Percentiles rank a stretch among this genome's conserved stretches.
Evolutionary conservation across 345 rosid species (phyloP).

Genomic region (Heritiera littoralis): DNA sequence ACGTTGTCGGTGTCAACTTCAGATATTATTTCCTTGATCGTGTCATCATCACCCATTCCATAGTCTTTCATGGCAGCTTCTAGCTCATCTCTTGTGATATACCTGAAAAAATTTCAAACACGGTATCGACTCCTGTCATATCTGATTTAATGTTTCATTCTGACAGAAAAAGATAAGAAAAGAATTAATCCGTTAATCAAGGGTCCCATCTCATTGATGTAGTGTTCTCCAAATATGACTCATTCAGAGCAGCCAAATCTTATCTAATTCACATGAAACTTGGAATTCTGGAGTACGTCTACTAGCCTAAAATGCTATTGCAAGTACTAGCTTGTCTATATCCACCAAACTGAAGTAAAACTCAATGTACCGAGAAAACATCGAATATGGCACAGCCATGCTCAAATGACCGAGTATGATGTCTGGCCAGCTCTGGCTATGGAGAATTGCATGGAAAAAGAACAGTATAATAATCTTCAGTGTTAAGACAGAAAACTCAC

Average conservation of each 20-base stretch:
- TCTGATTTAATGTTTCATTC: background rate
- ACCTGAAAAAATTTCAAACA: constrained; percentile 39
- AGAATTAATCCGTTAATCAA: background rate
- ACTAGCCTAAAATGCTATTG: background rate
- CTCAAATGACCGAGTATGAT: background rate
- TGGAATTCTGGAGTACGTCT: background rate
- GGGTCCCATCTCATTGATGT: background rate
- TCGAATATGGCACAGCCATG: background rate
- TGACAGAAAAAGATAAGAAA: background rate
- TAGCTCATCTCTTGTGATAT: constrained; percentile 80
- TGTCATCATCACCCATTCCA: constrained; percentile 73
- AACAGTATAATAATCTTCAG: background rate
- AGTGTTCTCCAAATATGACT: background rate
- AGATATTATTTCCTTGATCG: constrained; percentile 78
- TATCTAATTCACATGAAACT: background rate
- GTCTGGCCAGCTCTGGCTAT: background rate
- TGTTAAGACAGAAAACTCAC: constrained; percentile 38
- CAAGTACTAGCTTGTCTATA: background rate
- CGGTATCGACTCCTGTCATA: background rate
- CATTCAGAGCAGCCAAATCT: background rate
- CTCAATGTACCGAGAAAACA: background rate
- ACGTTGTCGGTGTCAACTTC: constrained; percentile 91
- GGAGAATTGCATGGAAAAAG: background rate
- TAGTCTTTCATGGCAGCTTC: constrained; percentile 77
- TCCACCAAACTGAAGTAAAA: background rate